These are phyloP conservation scores for Diaporthe sp. DNA, from an alignment of 2,329 filamentous ascomycete genomes.

Conservation along the genomic window DNA sequence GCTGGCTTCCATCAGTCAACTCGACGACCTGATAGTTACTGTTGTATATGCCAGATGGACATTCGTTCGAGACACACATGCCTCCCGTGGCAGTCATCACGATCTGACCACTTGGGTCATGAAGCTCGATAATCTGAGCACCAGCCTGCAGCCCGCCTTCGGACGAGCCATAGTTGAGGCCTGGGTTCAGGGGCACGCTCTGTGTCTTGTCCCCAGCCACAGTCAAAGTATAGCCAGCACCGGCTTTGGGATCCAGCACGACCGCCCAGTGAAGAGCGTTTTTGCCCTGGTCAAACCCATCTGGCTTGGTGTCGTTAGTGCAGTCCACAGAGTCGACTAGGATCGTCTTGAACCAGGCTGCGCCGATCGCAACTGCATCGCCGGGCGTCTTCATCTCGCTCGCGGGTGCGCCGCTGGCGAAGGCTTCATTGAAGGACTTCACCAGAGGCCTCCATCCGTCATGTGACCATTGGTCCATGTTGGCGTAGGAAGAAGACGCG, in stretches of 20 bases:
- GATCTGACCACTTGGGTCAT: neutral
- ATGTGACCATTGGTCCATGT: neutral
- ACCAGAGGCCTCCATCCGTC: neutral
- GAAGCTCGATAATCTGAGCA: neutral
- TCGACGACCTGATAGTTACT: neutral
- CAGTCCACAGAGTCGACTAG: neutral
- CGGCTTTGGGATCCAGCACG: neutral
- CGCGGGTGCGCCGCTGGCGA: neutral
- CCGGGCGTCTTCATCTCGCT: neutral
- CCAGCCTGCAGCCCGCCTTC: neutral
- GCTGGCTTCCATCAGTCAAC: neutral
- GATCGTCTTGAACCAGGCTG: neutral
- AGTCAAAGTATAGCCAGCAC: neutral
- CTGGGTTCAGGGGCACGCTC: neutral
- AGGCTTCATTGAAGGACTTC: neutral
- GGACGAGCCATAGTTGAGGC: neutral
- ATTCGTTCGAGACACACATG: neutral
- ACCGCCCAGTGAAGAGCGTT: neutral
- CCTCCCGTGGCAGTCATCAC: neutral
- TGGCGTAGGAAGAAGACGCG: neutral
- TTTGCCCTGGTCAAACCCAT: neutral
- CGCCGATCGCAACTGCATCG: neutral
- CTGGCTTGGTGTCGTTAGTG: neutral
- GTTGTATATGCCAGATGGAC: neutral
- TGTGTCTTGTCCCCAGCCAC: neutral